Percentiles rank a stretch among this genome's conserved stretches.
Evolutionary conservation across 768 basidiomycete species (phyloP).

Genomic region (Clathrus columnatus): DNA sequence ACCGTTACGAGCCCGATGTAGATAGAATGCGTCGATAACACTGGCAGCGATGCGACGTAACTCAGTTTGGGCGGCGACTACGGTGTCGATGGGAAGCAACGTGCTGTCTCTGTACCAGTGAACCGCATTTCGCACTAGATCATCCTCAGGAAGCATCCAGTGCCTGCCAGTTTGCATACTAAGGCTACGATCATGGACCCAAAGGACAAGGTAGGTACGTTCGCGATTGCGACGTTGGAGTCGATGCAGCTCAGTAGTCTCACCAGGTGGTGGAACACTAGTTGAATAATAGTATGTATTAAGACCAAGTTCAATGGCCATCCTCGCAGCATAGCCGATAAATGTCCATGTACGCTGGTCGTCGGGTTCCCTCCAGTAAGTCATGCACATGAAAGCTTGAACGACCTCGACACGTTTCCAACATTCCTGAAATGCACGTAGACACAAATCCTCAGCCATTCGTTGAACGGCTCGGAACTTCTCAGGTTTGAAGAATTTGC

Average conservation of each 20-base stretch:
- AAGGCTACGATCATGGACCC: constrained; percentile 78
- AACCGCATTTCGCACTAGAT: constrained; percentile 58
- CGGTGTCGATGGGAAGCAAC: constrained; percentile 69
- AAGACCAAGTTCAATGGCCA: constrained; percentile 77
- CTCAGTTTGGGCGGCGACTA: constrained; percentile 68
- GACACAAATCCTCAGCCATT: constrained; percentile 65
- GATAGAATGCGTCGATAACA: constrained; percentile 64
- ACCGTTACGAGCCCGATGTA: constrained; percentile 38
- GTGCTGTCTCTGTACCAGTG: constrained; percentile 61
- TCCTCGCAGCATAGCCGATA: constrained; percentile 80
- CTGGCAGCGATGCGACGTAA: constrained; percentile 78
- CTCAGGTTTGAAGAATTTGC: constrained; percentile 72
- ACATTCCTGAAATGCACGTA: constrained; percentile 68
- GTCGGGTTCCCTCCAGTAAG: constrained; percentile 84
- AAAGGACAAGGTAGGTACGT: constrained; percentile 78
- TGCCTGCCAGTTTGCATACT: constrained; percentile 79
- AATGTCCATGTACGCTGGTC: constrained; percentile 86
- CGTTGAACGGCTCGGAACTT: constrained; percentile 60
- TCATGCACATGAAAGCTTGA: constrained; percentile 82
- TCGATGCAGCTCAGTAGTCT: constrained; percentile 57
- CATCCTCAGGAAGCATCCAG: constrained; percentile 87
- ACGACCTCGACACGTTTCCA: constrained; percentile 80
- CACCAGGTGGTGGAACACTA: constrained; percentile 28
- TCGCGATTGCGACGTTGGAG: constrained; percentile 78
- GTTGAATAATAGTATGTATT: constrained; percentile 49